phyloP scores from a whole-genome alignment of 2,329 filamentous ascomycete species.

The Teratosphaeria viscida region DNA sequence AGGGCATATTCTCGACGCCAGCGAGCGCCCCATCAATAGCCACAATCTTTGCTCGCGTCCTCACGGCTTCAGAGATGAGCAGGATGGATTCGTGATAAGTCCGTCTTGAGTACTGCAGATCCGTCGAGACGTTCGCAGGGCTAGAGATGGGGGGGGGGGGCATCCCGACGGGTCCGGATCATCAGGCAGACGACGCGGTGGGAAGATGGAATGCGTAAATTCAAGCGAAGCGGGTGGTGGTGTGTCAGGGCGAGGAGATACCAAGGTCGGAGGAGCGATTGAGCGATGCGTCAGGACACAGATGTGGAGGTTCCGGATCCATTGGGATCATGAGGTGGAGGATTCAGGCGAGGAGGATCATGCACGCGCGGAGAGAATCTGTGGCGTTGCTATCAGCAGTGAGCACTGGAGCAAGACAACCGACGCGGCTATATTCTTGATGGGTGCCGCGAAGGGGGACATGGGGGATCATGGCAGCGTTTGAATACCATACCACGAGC shows the following conservation, averaged over 20 bases:
- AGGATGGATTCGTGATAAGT: not conserved
- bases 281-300: not conserved
- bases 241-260: not conserved
- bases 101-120: not conserved
- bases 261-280: not conserved
- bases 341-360: not conserved
- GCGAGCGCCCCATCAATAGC: not conserved
- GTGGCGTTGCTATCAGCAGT: not conserved
- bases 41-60: not conserved
- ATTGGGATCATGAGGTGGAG: not conserved
- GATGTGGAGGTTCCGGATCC: not conserved
- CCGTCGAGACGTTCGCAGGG: not conserved
- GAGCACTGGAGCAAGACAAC: not conserved
- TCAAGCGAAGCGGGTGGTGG: not conserved
- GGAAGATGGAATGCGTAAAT: not conserved
- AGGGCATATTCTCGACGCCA: not conserved
- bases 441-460: no score
- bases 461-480: no score
- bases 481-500: no score
- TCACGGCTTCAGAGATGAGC: not conserved
- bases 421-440: not conserved
- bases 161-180: no score
- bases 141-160: not conserved
- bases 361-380: not conserved
- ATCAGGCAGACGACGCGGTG: not conserved